Base-by-base conservation (phyloP, 83 land plant genomes). In the Picea abies region DNA sequence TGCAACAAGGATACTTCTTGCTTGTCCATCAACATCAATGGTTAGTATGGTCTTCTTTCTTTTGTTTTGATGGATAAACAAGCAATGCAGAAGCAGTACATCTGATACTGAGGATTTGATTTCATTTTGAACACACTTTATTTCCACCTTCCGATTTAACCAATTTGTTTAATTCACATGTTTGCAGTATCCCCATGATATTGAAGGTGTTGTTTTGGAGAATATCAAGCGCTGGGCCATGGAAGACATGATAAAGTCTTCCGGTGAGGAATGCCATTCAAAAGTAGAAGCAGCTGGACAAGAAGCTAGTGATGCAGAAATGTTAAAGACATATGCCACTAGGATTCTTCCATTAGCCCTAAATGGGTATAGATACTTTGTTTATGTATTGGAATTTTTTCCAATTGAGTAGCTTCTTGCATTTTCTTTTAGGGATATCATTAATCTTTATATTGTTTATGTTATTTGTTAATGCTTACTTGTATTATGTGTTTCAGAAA, bases 141-240 rank as follows among this genome's bases (percentile, higher is more conserved):
- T 84, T 56, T 4, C 37, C n/a, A 39, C 47, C 1, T 6, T 9
- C 56, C 1, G 19, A 44, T 73, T 22, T n/a, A 20, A 20, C 23
- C 37, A 29, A 64, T n/a, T 16, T 83, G 37, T 47, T 78, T 35
- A 76, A 47, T 44, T 73, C 60, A 41, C 67, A 23, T 83, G 61
- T 84, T 26, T 85, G 83, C 95, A 96, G 99, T 93, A 94, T 93
- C 96, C 97, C n/a, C 93, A 96, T 85, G 90, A 86, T 68, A 93
- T 98, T 93, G 99, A 96, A 62, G 98, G 94, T 32, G 78, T 82
- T 63, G 96, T 96, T 65, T 82, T 94, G 69, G 90, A 89, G 17
- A 93, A 93, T 44, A 85, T 96, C 80, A 96, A 93, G 86, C 60
- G 65, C 8, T 94, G 98, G 98, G 96, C 91, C 20, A 90, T 92